phyloP scores from a whole-genome alignment of 2,329 filamentous ascomycete species.

The Colletotrichum sp. region DNA sequence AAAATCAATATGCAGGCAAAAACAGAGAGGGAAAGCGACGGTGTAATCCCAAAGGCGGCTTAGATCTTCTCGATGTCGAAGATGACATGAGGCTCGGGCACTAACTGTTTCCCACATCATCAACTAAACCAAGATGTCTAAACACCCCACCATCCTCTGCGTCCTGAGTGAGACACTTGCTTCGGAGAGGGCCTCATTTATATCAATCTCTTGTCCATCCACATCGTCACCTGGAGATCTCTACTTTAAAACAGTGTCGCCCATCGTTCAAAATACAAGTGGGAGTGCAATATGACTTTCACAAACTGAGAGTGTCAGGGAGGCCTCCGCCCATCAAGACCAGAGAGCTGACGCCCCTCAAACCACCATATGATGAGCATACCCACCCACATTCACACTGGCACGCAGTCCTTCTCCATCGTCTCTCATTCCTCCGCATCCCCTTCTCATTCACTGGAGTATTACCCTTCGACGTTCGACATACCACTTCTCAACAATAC shows the following conservation, averaged over 20 bases:
- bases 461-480: rapidly evolving
- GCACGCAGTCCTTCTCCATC: neutral
- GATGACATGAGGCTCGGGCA: neutral
- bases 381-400: neutral
- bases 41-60: neutral
- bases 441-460: neutral
- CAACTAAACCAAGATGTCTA: neutral
- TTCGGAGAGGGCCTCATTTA: neutral
- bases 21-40: neutral
- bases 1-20: neutral
- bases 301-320: neutral
- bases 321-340: neutral
- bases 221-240: neutral
- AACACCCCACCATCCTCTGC: neutral
- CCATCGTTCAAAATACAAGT: neutral
- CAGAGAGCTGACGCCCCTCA: neutral
- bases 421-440: neutral
- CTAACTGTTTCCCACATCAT: too few relatives aligned
- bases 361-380: rapidly evolving
- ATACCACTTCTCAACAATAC: neutral
- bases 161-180: neutral
- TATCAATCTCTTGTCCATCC: rapidly evolving
- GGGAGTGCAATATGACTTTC: neutral
- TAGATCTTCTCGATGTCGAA: neutral
- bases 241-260: rapidly evolving